phyloP scores from a whole-genome alignment of 192 early-diverging fungal genomes.

The Backusella tuberculispora region DNA sequence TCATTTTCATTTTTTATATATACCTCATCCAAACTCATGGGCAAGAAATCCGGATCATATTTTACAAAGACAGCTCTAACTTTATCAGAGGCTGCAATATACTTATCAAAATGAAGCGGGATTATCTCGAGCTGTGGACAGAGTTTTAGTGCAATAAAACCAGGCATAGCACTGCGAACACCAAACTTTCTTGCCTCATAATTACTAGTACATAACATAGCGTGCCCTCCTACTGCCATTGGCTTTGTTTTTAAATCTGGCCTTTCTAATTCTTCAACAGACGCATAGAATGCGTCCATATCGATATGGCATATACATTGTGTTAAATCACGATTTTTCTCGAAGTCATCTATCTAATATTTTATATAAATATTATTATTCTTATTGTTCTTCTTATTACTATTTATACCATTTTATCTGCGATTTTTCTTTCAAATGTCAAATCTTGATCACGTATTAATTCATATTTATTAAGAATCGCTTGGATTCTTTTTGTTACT shows the following conservation, averaged over 20 bases:
- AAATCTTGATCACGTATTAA: conserved; percentile 46
- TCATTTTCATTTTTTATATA: neutral
- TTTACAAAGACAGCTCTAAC: conserved; percentile 57
- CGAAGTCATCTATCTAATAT: conserved; percentile 35
- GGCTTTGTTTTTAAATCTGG: conserved; percentile 63
- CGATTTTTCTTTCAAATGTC: conserved; percentile 32
- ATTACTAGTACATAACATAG: conserved; percentile 68
- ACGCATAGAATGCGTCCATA: conserved; percentile 77
- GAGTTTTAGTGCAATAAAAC: conserved; percentile 59
- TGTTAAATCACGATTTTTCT: conserved; percentile 49
- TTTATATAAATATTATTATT: conserved; percentile 25
- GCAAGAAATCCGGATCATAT: conserved; percentile 64
- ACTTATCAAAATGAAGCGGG: conserved; percentile 54
- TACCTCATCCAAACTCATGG: conserved; percentile 59
- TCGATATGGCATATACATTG: conserved; percentile 67
- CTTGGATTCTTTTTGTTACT: conserved; percentile 43
- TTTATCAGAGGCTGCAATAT: conserved; percentile 44
- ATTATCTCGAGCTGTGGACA: conserved; percentile 64
- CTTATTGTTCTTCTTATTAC: conserved; percentile 28
- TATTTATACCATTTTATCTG: conserved; percentile 44
- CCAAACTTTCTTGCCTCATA: conserved; percentile 68
- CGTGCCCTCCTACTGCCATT: conserved; percentile 60
- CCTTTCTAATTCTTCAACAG: conserved; percentile 69
- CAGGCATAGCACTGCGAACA: conserved; percentile 71
- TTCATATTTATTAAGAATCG: conserved; percentile 42